Conservation (phyloP, 1,284 basidiomycete species). For the Mycosarcoma maydis region DNA sequence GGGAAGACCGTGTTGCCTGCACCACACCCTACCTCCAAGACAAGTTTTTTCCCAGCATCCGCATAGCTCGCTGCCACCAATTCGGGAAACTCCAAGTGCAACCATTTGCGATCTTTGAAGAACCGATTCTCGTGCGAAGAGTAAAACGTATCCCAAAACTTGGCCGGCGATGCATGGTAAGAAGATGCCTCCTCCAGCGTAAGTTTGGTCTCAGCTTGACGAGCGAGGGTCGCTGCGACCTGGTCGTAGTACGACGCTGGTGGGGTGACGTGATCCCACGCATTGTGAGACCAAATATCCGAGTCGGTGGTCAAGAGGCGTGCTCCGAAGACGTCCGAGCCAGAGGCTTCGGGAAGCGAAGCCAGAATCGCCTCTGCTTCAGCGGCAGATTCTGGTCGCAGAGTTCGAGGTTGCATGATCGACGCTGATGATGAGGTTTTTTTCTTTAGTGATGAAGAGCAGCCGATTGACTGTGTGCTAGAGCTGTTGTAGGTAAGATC, state of each 20-base stretch:
- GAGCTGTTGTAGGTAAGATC: background rate
- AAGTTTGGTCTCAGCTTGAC: slow-evolving; percentile 54
- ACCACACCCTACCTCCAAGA: slow-evolving; percentile 65
- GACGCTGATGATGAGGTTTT: slow-evolving; percentile 29
- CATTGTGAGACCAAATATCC: slow-evolving; percentile 60
- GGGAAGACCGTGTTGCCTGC: slow-evolving; percentile 94
- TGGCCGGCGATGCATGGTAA: slow-evolving; percentile 52
- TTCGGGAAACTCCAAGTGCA: slow-evolving; percentile 64
- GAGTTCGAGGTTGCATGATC: slow-evolving; percentile 5
- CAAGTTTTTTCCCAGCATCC: slow-evolving; percentile 35
- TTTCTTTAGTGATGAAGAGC: slow-evolving; percentile 11
- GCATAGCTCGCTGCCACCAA: slow-evolving; percentile 49
- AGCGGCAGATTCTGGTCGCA: slow-evolving; percentile 43
- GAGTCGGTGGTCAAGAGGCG: slow-evolving; percentile 42
- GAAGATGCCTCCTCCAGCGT: slow-evolving; percentile 42
- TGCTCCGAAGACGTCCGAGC: slow-evolving; percentile 43
- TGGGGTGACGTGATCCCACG: slow-evolving; percentile 63
- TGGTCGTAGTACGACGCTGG: slow-evolving; percentile 48
- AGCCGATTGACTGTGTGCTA: background rate
- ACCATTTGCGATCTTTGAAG: slow-evolving; percentile 65
- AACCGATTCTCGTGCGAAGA: slow-evolving; percentile 60
- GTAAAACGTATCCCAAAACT: slow-evolving; percentile 64
- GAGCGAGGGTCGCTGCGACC: slow-evolving; percentile 41
- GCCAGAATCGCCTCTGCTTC: slow-evolving; percentile 45
- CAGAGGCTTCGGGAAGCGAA: background rate